Conservation (phyloP, 2,329 filamentous ascomycete genomes). For the Albifimbria verrucaria region DNA sequence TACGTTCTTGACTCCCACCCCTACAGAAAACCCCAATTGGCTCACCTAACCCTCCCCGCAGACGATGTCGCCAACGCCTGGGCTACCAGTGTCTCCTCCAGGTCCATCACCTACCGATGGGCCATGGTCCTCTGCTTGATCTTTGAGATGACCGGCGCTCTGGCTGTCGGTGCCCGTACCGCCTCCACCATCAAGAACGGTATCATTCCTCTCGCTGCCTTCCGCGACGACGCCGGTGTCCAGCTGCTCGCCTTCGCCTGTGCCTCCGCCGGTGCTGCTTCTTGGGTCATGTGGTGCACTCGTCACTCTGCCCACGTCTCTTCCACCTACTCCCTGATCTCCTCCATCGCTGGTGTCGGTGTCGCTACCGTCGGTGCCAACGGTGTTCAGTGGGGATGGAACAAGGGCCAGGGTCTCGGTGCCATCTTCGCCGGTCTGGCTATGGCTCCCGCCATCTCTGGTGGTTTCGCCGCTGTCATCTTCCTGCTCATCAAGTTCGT, state of each 20-base stretch:
- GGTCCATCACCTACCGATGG: slow-evolving; percentile 68
- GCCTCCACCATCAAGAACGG: slow-evolving; percentile 79
- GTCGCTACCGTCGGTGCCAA: slow-evolving; percentile 62
- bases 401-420: slow-evolving; percentile 61
- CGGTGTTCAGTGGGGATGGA: slow-evolving; percentile 65
- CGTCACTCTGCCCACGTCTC: slow-evolving; percentile 70
- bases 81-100: slow-evolving; percentile 78
- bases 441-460: slow-evolving; percentile 67
- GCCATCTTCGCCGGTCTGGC: slow-evolving; percentile 65
- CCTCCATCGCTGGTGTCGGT: slow-evolving; percentile 65
- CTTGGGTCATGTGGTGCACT: slow-evolving; percentile 81
- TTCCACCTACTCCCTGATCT: slow-evolving; percentile 69
- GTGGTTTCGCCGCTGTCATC: slow-evolving; percentile 60
- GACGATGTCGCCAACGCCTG: slow-evolving; percentile 84
- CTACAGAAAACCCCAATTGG: slow-evolving; percentile 7
- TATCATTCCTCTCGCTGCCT: slow-evolving; percentile 60
- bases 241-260: slow-evolving; percentile 67
- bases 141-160: slow-evolving; percentile 66
- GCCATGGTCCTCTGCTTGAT: slow-evolving; percentile 64
- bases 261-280: slow-evolving; percentile 60
- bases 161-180: slow-evolving; percentile 65
- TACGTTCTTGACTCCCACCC: slow-evolving; percentile 38
- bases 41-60: slow-evolving; percentile 22
- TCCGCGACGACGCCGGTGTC: slow-evolving; percentile 58
- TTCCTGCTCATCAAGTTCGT: slow-evolving; percentile 62